Evolutionary conservation across 2,329 filamentous ascomycete species (phyloP).

Genomic region (Parascedosporium putredinis): DNA sequence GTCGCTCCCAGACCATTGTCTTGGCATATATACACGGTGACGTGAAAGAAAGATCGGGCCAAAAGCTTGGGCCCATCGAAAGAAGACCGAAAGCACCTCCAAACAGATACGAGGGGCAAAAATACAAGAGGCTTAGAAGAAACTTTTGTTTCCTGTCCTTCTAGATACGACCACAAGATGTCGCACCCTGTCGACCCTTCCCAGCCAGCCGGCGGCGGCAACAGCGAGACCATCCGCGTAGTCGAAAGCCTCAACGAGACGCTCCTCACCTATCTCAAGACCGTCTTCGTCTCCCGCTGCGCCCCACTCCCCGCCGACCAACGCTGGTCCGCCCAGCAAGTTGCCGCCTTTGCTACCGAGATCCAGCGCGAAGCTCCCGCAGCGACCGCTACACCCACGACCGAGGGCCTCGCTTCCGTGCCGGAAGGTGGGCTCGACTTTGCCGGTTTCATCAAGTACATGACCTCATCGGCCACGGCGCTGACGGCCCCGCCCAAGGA

Average conservation of each 20-base stretch:
- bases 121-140: too few species aligned
- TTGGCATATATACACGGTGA: too few species aligned
- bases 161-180: conserved; percentile 3
- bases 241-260: conserved; percentile 30
- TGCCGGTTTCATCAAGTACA: conserved; percentile 41
- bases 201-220: conserved; percentile 37
- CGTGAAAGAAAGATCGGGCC: too few species aligned
- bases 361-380: conserved; percentile 34
- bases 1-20: too few species aligned
- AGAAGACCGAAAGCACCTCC: too few species aligned
- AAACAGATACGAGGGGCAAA: too few species aligned
- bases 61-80: too few species aligned
- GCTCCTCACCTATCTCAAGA: conserved; percentile 31
- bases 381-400: conserved; percentile 17
- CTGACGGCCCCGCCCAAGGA: conserved; percentile 28
- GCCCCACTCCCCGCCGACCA: conserved; percentile 19
- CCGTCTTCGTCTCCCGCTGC: conserved; percentile 35
- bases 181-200: conserved; percentile 16
- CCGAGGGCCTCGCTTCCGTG: conserved; percentile 13
- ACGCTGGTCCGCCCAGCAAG: conserved; percentile 35
- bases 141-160: too few species aligned
- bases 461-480: conserved; percentile 38
- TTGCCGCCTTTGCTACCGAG: conserved; percentile 33
- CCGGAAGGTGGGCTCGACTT: conserved; percentile 30
- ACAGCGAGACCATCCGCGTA: conserved; percentile 28